phyloP scores from a whole-genome alignment of 805 yeast species.

The Starmera amethionina region DNA sequence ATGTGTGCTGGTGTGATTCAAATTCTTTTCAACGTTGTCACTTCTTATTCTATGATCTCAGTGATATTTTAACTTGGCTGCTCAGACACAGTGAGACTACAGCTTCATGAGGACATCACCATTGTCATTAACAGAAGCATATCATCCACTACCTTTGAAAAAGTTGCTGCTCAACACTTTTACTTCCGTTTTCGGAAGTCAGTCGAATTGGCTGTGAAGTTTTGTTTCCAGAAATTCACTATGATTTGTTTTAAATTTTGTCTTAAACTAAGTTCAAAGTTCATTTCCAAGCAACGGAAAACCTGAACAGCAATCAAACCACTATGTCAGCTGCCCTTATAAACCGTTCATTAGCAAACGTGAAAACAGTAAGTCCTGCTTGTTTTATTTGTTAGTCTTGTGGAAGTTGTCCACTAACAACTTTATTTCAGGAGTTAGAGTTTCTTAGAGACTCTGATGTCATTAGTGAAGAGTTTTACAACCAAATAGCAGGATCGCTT shows the following conservation, averaged over 20 bases:
- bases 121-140: no score
- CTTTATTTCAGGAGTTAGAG: conserved; percentile 48
- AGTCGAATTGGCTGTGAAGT: no score
- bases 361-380: conserved; percentile 34
- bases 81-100: not conserved
- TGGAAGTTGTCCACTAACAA: not conserved
- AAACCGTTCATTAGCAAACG: conserved; percentile 69
- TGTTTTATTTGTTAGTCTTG: conserved; percentile 10
- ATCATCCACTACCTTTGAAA: no score
- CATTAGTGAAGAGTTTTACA: conserved; percentile 44
- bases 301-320: not conserved
- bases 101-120: not conserved
- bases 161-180: no score
- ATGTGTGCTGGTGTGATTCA: conserved; percentile 68
- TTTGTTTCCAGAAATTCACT: no score
- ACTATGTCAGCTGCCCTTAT: conserved; percentile 44
- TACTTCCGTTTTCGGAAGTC: no score
- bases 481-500: conserved; percentile 38
- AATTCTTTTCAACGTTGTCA: conserved; percentile 54
- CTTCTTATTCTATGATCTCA: conserved; percentile 53
- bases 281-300: no score
- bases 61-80: conserved; percentile 24
- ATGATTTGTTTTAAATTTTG: no score
- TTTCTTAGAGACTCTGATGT: conserved; percentile 69
- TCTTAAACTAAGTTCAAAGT: no score